A percentile compares a stretch with the other conserved stretches of the same genome.
Evolutionary conservation across 129 eudicot species (phyloP).

Genomic region (Helichrysum umbraculigerum): DNA sequence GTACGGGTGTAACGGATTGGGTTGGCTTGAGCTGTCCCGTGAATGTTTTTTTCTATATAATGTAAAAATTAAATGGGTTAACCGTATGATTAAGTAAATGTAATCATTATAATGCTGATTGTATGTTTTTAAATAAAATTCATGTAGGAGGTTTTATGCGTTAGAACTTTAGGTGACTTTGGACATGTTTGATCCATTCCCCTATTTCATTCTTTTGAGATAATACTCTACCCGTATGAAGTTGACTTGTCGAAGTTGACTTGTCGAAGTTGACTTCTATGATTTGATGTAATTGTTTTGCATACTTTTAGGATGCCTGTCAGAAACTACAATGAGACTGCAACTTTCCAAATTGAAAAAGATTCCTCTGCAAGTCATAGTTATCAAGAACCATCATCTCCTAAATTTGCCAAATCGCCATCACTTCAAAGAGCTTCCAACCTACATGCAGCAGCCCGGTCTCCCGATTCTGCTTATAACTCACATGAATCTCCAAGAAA

Average conservation of each 20-base stretch:
- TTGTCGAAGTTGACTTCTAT: background rate
- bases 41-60: background rate
- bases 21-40: background rate
- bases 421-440: constrained; percentile 85
- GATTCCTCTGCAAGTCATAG: constrained; percentile 75
- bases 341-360: constrained; percentile 79
- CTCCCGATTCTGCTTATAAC: constrained; percentile 59
- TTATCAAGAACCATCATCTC: constrained; percentile 84
- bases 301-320: constrained; percentile 74
- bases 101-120: background rate
- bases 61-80: background rate
- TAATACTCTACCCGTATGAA: background rate
- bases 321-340: constrained; percentile 64
- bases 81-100: background rate
- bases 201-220: background rate
- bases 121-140: background rate
- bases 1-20: background rate
- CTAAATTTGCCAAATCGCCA: constrained; percentile 90
- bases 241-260: background rate
- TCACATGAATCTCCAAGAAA: constrained; percentile 76
- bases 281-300: constrained; percentile 18
- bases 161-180: constrained; percentile 1
- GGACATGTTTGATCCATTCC: background rate
- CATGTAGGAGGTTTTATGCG: background rate
- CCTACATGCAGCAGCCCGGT: constrained; percentile 51